phyloP scores from a whole-genome alignment of 306 rosid genomes.

The Quercus gilva region DNA sequence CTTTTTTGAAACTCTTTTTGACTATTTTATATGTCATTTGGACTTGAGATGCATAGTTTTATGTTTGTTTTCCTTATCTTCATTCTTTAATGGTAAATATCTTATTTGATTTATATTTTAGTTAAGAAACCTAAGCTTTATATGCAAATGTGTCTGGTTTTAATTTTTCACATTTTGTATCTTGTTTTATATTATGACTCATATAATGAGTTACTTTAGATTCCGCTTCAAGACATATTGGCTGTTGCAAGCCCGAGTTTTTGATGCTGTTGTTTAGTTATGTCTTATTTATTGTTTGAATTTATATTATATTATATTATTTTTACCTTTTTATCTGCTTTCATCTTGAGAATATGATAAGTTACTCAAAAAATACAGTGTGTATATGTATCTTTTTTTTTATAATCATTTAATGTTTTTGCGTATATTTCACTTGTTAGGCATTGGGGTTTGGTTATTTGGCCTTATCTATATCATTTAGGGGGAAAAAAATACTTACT shows the following conservation, averaged over 20 bases:
- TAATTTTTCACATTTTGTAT: background rate
- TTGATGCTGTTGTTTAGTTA: constrained; percentile 36
- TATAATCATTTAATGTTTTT: background rate
- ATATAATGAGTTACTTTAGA: constrained; percentile 56
- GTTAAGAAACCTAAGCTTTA: background rate
- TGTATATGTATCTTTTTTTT: no score
- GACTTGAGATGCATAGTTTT: no score
- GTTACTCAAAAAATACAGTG: background rate
- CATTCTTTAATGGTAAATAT: background rate
- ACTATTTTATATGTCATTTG: no score
- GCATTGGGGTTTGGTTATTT: no score
- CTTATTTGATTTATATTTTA: background rate
- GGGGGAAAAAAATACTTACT: background rate
- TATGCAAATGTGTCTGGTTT: background rate
- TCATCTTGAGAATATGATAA: background rate
- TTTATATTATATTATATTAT: background rate
- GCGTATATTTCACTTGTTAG: background rate
- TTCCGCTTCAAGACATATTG: constrained; percentile 65
- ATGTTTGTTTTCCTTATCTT: no score
- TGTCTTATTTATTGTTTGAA: background rate
- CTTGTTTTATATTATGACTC: background rate
- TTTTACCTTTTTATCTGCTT: background rate
- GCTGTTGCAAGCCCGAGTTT: constrained; percentile 68
- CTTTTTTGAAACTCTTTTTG: no score
- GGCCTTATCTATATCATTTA: no score